These are phyloP conservation scores for Oryza nivara DNA, from an alignment of 176 grass and related monocot genomes.

Conservation along the genomic window DNA sequence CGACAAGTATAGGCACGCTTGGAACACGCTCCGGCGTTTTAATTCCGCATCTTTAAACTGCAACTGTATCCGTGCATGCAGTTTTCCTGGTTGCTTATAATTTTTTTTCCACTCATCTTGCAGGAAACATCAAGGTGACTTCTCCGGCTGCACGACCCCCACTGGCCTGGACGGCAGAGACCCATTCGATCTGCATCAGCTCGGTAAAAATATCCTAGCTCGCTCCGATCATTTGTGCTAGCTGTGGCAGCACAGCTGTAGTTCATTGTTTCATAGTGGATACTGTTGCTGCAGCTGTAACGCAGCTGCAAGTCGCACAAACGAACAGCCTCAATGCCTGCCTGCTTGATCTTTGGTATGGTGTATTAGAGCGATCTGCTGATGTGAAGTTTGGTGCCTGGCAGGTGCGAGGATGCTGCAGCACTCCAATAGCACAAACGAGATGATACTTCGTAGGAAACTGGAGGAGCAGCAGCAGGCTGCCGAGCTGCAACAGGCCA, in stretches of 20 bases:
- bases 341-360: conserved; percentile 1
- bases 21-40: not conserved
- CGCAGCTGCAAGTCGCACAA: no score
- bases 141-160: conserved; percentile 66
- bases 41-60: not conserved
- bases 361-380: not conserved
- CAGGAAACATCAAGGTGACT: conserved; percentile 80
- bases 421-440: conserved; percentile 57
- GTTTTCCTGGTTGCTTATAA: not conserved
- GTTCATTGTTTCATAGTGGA: no score
- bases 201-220: conserved; percentile 47
- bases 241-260: no score
- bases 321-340: not conserved
- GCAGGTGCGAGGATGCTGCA: conserved; percentile 82
- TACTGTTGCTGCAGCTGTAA: no score
- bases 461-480: conserved; percentile 89
- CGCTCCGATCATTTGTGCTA: no score
- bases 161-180: conserved; percentile 64
- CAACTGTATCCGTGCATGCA: not conserved
- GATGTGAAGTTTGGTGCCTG: not conserved
- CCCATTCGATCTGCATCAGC: conserved; percentile 79
- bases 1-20: conserved; percentile 79
- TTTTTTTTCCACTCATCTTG: conserved; percentile 5
- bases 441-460: conserved; percentile 71
- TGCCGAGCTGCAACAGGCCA: conserved; percentile 71